Evolutionary conservation across 768 basidiomycete species (phyloP), one percentile per base, ranked within the genome.

Genomic region (Zangia roseola): DNA sequence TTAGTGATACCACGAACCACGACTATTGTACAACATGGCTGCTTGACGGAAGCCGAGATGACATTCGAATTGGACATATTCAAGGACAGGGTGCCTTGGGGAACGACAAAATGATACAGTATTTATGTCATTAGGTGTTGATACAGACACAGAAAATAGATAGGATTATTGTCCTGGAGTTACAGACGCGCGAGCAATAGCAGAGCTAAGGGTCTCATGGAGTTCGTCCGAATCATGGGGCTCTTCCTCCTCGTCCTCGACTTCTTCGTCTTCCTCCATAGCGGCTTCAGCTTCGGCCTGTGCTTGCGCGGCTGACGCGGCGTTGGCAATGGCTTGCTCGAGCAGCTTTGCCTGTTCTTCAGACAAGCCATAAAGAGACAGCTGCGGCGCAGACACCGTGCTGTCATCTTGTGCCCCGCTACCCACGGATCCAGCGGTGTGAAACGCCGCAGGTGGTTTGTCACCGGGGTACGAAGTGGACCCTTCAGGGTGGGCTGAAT

Each of bases 231-330:
- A 16, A 23, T 55, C 60, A 3, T 31, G 31, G 1, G 49, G 45
- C 33, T 72, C 71, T 26, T 67, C 69, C 45, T 74, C 73, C 28
- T 67, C 71, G n/a, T 71, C 71, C 8, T 71, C 74, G 8, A 76
- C 71, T 1, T 73, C 75, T 10, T 84, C 82, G 31, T 80, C 82
- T 51, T 85, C 81, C 58, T 88, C 87, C 45, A 85, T 61, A 0
- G 84, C 84, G 4, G 86, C 86, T 55, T 89, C 86, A 0, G 86
- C 88, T 54, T 89, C 87, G 0, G 87, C 87, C 57, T 87, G 86
- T 17, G 85, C 83, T 55, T 87, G 86, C 1, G 87, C 87, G 26
- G 84, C 84, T 30, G 79, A 79, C 10, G 88, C 83, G 1, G 87
- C 87, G 57, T 76, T 85, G 23, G 84, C 82, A 41, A 90, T 88